Percentiles rank a stretch among this genome's conserved stretches.
phyloP scores from a whole-genome alignment of 192 early-diverging fungal genomes.

The Helicostylum pulchrum region DNA sequence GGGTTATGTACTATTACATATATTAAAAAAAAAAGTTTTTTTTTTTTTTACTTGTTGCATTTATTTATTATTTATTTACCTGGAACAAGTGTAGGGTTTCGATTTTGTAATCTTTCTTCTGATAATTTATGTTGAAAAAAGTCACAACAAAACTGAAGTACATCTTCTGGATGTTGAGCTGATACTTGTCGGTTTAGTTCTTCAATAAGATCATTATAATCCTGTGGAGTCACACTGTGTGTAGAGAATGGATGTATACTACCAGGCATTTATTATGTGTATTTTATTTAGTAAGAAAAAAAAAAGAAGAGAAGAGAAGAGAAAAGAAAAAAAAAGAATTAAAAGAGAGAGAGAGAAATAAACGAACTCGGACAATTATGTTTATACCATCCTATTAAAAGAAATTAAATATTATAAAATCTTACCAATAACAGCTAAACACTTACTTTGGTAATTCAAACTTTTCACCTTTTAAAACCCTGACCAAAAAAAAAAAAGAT shows the following conservation, averaged over 20 bases:
- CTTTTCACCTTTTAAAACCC: slow-evolving; percentile 66
- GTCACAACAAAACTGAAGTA: slow-evolving; percentile 19
- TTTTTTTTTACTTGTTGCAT: neutral
- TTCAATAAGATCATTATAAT: neutral
- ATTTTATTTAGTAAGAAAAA: slow-evolving; percentile 6
- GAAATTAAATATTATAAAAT: neutral
- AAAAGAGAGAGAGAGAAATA: neutral
- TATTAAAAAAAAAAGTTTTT: neutral
- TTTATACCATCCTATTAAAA: neutral
- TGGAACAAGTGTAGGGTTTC: slow-evolving; percentile 28
- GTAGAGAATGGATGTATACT: neutral
- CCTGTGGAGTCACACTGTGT: neutral
- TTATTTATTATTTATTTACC: too few relatives aligned
- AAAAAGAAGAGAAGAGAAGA: neutral
- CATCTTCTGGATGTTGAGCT: slow-evolving; percentile 4
- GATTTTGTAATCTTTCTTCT: slow-evolving; percentile 20
- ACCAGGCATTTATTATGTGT: neutral
- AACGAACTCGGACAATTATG: slow-evolving; percentile 1
- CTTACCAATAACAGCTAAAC: neutral
- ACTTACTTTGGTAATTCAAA: slow-evolving; percentile 62
- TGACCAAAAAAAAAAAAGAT: slow-evolving; percentile 26
- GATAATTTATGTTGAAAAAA: slow-evolving; percentile 34
- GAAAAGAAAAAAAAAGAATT: slow-evolving; percentile 1
- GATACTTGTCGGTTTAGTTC: neutral
- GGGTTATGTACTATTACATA: neutral